Percentiles rank a stretch among this genome's conserved stretches.
Evolutionary conservation across 2,329 filamentous ascomycete species (phyloP).

Genomic region (Aspergillus jensenii): DNA sequence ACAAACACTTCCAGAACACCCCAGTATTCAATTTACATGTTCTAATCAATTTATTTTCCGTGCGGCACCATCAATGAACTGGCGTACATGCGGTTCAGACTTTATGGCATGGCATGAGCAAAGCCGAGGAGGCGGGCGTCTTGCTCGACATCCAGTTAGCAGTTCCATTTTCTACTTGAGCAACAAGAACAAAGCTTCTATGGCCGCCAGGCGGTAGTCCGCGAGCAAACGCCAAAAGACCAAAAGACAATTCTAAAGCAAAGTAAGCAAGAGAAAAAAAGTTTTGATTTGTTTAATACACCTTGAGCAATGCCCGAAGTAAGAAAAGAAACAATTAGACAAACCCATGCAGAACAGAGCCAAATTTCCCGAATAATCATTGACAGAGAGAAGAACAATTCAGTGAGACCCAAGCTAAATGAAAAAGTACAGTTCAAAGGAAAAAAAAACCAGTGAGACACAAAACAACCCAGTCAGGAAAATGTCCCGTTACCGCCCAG

Average conservation of each 20-base stretch:
- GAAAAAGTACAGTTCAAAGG: not conserved
- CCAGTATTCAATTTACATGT: not conserved
- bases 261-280: conserved; percentile 7
- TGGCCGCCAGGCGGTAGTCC: too few relatives aligned
- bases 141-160: too few relatives aligned
- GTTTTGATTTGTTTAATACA: conserved; percentile 30
- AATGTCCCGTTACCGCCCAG: conserved; percentile 8
- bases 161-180: too few relatives aligned
- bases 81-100: too few relatives aligned
- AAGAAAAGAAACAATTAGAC: conserved; percentile 7
- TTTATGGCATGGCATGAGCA: too few relatives aligned
- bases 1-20: not conserved
- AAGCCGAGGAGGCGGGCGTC: too few relatives aligned
- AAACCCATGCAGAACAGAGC: conserved; percentile 8
- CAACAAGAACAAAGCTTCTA: too few relatives aligned
- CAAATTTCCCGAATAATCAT: conserved; percentile 21
- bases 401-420: conserved; percentile 4
- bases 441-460: conserved; percentile 14
- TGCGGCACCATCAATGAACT: too few relatives aligned
- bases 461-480: conserved; percentile 12
- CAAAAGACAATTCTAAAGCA: not conserved
- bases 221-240: not conserved
- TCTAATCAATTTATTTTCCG: too few relatives aligned
- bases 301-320: conserved; percentile 20
- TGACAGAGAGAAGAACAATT: conserved; percentile 10